Base-by-base conservation (phyloP, 2,329 filamentous ascomycete genomes). In the Fusarium odoratissimum region DNA sequence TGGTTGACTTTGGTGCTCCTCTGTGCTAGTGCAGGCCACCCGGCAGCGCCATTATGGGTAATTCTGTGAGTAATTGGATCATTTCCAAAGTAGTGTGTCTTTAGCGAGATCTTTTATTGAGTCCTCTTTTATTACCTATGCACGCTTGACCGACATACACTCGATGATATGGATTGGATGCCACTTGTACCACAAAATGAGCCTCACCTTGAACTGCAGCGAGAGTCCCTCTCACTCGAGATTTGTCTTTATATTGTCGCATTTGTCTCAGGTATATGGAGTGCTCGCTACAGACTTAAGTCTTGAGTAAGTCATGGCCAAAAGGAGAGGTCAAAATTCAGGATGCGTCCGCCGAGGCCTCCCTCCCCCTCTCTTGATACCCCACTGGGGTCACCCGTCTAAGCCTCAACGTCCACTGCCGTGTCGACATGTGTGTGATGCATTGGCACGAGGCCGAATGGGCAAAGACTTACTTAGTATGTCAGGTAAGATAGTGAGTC, bases 351-450 rank as follows among this genome's bases (percentile, higher is more conserved):
- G 58, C 70, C 66, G 71, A 73, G 71, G 71, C 70, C 70, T 72
- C 64, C 66, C 51, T 48, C 58, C 63, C 69, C 70, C 66, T 57
- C 63, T 59, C 62, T 60, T 51, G 46, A 51, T 71, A 71, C 70
- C 58, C 71, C 71, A 73, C 71, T 70, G 57, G 54, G 61, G 69
- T 64, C 56, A 58, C 51, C 58, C 45, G 61, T 75, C 69, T 75
- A 67, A 74, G 72, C 72, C 69, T 75, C 72, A 67, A 73, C 66
- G 37, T 73, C 69, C 69, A 69, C 72, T 75, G 61, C 72, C 59
- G 69, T 70, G 49, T 67, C 60, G 69, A 74, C 64, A 66, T 73
- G 69, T 73, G 71, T 72, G 72, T 73, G 69, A 61, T 63, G 61
- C 55, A 64, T 54, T 56, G 45, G 28, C 41, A 65, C 33, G 40